Evolutionary conservation across 2,329 filamentous ascomycete genomes (phyloP).

Genomic region (Clonostachys byssicola): DNA sequence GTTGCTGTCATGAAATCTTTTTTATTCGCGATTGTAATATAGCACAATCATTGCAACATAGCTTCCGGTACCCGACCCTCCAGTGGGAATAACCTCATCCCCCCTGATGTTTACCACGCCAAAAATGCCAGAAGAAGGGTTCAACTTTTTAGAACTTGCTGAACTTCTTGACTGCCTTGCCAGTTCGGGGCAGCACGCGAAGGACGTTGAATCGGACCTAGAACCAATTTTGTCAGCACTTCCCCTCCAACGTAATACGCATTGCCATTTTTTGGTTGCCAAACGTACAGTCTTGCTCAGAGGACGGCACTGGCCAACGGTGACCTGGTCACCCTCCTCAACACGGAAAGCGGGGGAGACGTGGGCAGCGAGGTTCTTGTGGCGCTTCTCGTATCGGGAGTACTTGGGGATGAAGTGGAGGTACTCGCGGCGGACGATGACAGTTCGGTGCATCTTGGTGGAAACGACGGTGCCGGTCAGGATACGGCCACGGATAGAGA

Average conservation of each 20-base stretch:
- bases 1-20: slow-evolving; percentile 28
- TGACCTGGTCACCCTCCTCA: slow-evolving; percentile 98
- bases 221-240: slow-evolving; percentile 1
- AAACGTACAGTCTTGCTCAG: slow-evolving; percentile 96
- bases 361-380: slow-evolving; percentile 99
- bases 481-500: slow-evolving; percentile 99
- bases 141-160: slow-evolving; percentile 82
- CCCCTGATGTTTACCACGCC: slow-evolving; percentile 46
- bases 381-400: slow-evolving; percentile 99
- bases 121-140: slow-evolving; percentile 46
- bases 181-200: slow-evolving; percentile 93
- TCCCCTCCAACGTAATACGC: neutral
- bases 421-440: slow-evolving; percentile 99
- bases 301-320: slow-evolving; percentile 98
- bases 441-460: slow-evolving; percentile 99
- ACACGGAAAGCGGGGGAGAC: slow-evolving; percentile 99
- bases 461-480: slow-evolving; percentile 98
- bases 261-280: neutral
- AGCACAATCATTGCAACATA: slow-evolving; percentile 36
- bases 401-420: slow-evolving; percentile 99
- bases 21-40: slow-evolving; percentile 37
- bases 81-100: slow-evolving; percentile 26
- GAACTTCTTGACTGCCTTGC: slow-evolving; percentile 97
- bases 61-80: slow-evolving; percentile 35
- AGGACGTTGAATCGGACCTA: slow-evolving; percentile 99